Evolutionary conservation across 2,329 filamentous ascomycete genomes (phyloP), one percentile per base, ranked within the genome.

Genomic region (Colletotrichum horii): DNA sequence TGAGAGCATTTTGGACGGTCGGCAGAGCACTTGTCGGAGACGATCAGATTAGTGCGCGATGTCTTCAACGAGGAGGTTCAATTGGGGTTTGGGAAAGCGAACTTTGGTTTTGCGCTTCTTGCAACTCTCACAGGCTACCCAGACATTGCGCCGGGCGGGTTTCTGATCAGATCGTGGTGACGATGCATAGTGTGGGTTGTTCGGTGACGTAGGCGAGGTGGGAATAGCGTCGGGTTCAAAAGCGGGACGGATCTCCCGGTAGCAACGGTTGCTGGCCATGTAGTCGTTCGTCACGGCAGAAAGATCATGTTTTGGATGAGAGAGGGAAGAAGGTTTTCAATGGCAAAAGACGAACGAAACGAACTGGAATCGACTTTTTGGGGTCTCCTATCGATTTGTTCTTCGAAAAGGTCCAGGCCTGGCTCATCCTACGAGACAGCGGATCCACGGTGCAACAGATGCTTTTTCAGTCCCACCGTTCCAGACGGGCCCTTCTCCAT

Each of bases 1-100:
- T 83, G 80, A 52, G 83, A 82, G 77, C 85, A 86, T 71, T 78
- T 82, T 64, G 85, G 85, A 19, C 84, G 83, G 76, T 83, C 83
- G 80, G 84, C 85, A 65, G 85, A 81, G 78, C 85, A 86, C 79
- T 86, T 85, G 7, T 26, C n/a, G 12, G 36, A 16, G 30, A n/a
- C n/a, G 19, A 34, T 9, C 43, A 52, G 26, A 36, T 73, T 24
- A 73, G 66, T 24, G 66, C 15, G 22, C 28, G 24, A 12, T 60
- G n/a, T 55, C 30, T 19, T 15, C 19, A n/a, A 48, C 38, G 8
- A 36, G n/a, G 11, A 5, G 8, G 26, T 6, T 60, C 22, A 26
- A 3, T n/a, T 11, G 7, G n/a, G 15, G 14, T 0, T 43, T 11
- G 67, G 14, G 7, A 14, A 2, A 16, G 22, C 28, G 4, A 30